Conservation (phyloP, 495 filamentous ascomycete genomes). For the Evernia prunastri region DNA sequence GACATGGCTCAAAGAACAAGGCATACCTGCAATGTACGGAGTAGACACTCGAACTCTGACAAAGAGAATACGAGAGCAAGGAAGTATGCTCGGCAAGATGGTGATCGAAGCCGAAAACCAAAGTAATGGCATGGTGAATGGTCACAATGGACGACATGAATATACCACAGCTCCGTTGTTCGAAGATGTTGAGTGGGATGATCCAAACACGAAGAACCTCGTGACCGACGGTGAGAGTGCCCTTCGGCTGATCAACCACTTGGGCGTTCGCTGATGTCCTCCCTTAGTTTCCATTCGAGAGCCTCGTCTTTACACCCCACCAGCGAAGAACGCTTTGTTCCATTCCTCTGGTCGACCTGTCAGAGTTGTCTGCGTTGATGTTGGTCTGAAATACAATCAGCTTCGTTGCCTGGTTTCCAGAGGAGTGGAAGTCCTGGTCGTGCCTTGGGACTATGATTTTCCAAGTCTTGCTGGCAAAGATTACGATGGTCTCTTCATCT, state of each 20-base stretch:
- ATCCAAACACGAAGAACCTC: constrained; percentile 87
- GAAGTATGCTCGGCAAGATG: constrained; percentile 93
- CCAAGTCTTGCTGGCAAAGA: constrained; percentile 61
- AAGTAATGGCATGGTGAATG: constrained; percentile 43
- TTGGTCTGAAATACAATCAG: constrained; percentile 97
- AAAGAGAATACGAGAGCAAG: constrained; percentile 85
- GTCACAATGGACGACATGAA: constrained; percentile 22
- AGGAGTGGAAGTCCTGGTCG: constrained; percentile 90
- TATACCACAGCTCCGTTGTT: constrained; percentile 38
- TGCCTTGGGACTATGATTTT: constrained; percentile 95
- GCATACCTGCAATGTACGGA: constrained; percentile 91
- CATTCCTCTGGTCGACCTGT: constrained; percentile 81
- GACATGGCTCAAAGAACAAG: constrained; percentile 91
- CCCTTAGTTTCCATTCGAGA: constrained; percentile 73
- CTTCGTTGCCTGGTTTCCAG: constrained; percentile 82
- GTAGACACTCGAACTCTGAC: constrained; percentile 92
- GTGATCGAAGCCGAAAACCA: constrained; percentile 56
- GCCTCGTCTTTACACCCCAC: constrained; percentile 73
- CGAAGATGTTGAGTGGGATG: constrained; percentile 75
- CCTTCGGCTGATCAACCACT: constrained; percentile 18
- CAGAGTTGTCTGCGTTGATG: constrained; percentile 86
- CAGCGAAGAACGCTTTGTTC: constrained; percentile 56
- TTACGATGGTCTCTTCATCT: constrained; percentile 95
- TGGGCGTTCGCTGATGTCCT: constrained; percentile 26
- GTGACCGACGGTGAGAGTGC: constrained; percentile 78